phyloP scores from a whole-genome alignment of 2,329 filamentous ascomycete genomes.

The Apiospora arundinis region DNA sequence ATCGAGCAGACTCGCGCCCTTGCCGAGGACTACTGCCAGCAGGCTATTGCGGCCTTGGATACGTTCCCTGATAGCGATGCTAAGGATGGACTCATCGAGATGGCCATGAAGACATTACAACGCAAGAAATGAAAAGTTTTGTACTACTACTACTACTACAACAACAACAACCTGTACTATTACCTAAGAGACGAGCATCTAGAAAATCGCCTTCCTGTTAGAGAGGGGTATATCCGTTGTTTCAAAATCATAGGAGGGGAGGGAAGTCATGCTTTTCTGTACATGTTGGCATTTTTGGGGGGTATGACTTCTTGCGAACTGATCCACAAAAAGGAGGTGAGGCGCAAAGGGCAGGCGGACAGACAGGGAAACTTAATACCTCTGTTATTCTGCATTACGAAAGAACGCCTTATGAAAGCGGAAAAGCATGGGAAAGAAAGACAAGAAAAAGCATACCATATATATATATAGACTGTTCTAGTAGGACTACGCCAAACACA shows the following conservation, averaged over 20 bases:
- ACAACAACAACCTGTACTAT: not conserved
- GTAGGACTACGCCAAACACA: not conserved
- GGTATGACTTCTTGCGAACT: not conserved
- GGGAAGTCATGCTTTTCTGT: not conserved
- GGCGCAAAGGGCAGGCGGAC: not conserved
- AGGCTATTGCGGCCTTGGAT: conserved; percentile 83
- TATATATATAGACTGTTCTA: not conserved
- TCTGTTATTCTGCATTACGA: not conserved
- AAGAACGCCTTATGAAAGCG: conserved; percentile 1
- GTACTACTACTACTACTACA: not conserved
- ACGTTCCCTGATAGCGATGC: conserved; percentile 93
- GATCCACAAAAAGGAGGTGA: not conserved
- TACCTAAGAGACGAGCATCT: conserved; percentile 5
- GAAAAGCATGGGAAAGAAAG: not conserved
- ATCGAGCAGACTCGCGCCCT: conserved; percentile 91
- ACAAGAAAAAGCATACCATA: not conserved
- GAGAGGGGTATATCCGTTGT: not conserved
- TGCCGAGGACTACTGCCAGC: conserved; percentile 88
- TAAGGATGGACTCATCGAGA: conserved; percentile 88
- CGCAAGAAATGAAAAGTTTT: conserved; percentile 71
- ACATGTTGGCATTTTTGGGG: not conserved
- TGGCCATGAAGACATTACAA: conserved; percentile 91
- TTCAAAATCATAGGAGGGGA: not conserved
- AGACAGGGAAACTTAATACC: not conserved
- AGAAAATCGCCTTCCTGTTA: not conserved